A percentile compares a stretch with the other conserved stretches of the same genome.
Evolutionary conservation across 352 stramenopile genomes (phyloP).

Genomic region (Elongisporangium undulatum): DNA sequence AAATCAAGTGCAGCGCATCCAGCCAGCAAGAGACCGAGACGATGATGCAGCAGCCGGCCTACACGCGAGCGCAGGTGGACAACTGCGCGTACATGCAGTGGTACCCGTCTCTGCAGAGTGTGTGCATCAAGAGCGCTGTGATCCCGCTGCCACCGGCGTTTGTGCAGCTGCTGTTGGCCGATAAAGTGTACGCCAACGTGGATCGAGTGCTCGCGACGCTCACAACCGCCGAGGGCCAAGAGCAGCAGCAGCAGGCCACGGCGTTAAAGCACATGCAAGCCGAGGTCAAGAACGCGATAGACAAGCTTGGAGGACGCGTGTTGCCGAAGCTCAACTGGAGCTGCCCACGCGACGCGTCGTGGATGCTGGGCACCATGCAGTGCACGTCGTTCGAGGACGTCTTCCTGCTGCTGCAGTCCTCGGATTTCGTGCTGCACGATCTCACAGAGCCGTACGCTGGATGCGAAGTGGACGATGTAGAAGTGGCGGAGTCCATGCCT

Average conservation of each 20-base stretch:
- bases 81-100: constrained; percentile 74
- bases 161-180: constrained; percentile 56
- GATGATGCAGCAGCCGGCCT: constrained; percentile 21
- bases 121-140: constrained; percentile 61
- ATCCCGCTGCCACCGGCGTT: constrained; percentile 48
- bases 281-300: constrained; percentile 65
- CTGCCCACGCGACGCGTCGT: constrained; percentile 89
- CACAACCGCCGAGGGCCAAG: constrained; percentile 15
- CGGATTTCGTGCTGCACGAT: constrained; percentile 90
- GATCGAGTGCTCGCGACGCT: constrained; percentile 12
- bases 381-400: constrained; percentile 82
- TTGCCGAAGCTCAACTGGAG: constrained; percentile 96
- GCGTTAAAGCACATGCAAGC: constrained; percentile 36
- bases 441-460: constrained; percentile 81
- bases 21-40: constrained; percentile 2
- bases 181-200: constrained; percentile 52
- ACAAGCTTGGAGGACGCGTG: constrained; percentile 50
- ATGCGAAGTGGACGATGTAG: constrained; percentile 24
- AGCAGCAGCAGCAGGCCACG: constrained; percentile 16
- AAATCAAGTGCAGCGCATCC: neutral
- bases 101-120: constrained; percentile 54
- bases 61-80: constrained; percentile 70
- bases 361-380: constrained; percentile 86
- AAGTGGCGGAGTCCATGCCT: constrained; percentile 1
- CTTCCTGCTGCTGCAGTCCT: constrained; percentile 76